Evolutionary conservation across 257 asterid species (phyloP), one percentile per base, ranked within the genome.

Genomic region (Primulina huaijiensis): DNA sequence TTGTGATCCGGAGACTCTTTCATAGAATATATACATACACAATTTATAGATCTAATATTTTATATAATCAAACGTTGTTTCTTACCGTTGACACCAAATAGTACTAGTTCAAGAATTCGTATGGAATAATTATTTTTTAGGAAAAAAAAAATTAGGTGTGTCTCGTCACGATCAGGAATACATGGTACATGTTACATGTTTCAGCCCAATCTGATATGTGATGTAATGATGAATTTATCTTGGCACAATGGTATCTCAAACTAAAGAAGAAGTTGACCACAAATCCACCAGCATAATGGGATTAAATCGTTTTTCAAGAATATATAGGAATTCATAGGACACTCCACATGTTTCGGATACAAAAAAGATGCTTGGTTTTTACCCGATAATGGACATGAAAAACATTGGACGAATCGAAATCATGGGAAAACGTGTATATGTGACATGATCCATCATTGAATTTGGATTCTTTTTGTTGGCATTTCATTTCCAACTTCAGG

Each of bases 381-480:
- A 5, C 20, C 21, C 57, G 2, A 50, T 16, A 50, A 50, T 50
- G 57, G 57, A 50, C 21, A 50, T 50, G 57, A 43, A 19, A 12
- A 19, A 11, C 55, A 43, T 43, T 4, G 21, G 57, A 50, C 20
- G 55, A 50, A 50, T 43, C 14, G n/a, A 14, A 50, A 62, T 62
- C 40, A 23, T 34, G 27, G 40, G n/a, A 34, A 34, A 17, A n/a
- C 29, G 21, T 46, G 69, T 4, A 60, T 0, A 23, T 50, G n/a
- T 14, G 16, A 16, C 57, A 50, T 17, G 14, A 10, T 52, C 25
- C 60, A 57, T 38, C 1, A 58, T 62, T 11, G 53, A 16, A 40
- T 65, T 30, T 23, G 61, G 77, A 72, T 72, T 65, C 72, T 65
- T 33, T 68, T 57, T 17, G 29, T 25, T 12, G 61, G 46, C 71